Conservation (phyloP, 352 stramenopile species). For the Thalassiosira mediterranea region DNA sequence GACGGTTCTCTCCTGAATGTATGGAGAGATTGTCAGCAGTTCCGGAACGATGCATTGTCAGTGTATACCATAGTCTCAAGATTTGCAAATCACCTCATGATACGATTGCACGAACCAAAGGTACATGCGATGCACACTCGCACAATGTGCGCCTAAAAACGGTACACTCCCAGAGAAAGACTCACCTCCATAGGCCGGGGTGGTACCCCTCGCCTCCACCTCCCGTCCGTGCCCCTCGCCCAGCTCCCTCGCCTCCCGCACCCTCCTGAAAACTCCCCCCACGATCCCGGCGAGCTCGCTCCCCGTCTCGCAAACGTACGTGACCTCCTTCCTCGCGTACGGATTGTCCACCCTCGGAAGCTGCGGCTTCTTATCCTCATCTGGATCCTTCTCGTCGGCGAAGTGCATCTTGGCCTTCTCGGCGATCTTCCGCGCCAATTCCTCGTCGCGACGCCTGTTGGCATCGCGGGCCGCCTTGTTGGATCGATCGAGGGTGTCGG, state of each 20-base stretch:
- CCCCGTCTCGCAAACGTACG: constrained; percentile 74
- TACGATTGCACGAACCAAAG: not conserved
- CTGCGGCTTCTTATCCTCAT: not conserved
- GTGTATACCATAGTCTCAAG: no score
- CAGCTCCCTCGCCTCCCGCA: constrained; percentile 73
- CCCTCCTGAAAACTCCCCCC: constrained; percentile 67
- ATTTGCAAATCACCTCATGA: no score
- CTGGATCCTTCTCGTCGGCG: constrained; percentile 30
- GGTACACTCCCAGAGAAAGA: not conserved
- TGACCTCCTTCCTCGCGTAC: constrained; percentile 74
- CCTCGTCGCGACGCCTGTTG: not conserved
- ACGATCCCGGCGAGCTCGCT: constrained; percentile 51
- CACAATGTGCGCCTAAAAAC: constrained; percentile 1
- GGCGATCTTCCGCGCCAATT: not conserved
- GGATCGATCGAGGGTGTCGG: constrained; percentile 49
- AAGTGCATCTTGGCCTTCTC: constrained; percentile 33
- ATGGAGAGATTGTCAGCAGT: not conserved
- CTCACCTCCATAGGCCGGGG: no score
- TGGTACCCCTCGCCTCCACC: constrained; percentile 47
- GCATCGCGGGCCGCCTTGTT: constrained; percentile 26
- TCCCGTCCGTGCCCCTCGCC: constrained; percentile 61
- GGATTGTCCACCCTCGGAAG: constrained; percentile 48
- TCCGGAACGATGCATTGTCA: no score
- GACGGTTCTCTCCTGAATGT: constrained; percentile 17
- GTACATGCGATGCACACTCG: not conserved